Base-by-base conservation (phyloP, 2,329 filamentous ascomycete species). In the Arachnopeziza araneosa region DNA sequence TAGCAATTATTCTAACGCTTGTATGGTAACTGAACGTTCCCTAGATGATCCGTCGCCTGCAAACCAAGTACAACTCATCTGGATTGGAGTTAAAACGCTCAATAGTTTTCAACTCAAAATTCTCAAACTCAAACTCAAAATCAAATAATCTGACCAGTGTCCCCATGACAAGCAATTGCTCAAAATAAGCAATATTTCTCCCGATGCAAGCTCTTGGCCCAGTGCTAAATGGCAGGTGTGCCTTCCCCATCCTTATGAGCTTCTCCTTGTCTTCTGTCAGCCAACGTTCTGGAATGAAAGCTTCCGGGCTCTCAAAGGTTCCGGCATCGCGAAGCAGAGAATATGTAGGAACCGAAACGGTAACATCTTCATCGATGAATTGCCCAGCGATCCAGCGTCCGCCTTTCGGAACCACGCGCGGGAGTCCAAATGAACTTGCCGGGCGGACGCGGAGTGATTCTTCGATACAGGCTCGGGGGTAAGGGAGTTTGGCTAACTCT, bases 351-450 rank as follows among this genome's bases (percentile, higher is more conserved):
- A 80, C 75, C 44, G 71, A 74, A 5, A 82, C 78, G 0, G 73
- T 74, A 0, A 75, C 78, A 14, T 44, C 36, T 44, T 44, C 36
- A 8, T 44, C 36, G 36, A 44, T 44, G 36, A 44, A 44, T 44
- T 75, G 68, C 9, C 77, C 77, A 0, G 79, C 72, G 2, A 82
- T 72, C 68, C 70, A 80, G 24, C 80, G 72, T 1, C 79, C 80
- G 57, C 79, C 77, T 0, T 74, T 60, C 0, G 79, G 79, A 52
- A 24, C 24, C 7, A 22, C 24, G n/a, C 50, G 50, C 21, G 50
- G 50, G 21, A 52, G 50, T 22, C 50, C 50, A 24, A 23, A 52
- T 21, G 17, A 14, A 22, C 21, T 52, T 22, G 50, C 21, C n/a
- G 50, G 50, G 24, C 21, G 21, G 21, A 52, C 21, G 24, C 50